Evolutionary conservation across 257 asterid species (phyloP), one percentile per base, ranked within the genome.

Genomic region (Mitragyna speciosa): DNA sequence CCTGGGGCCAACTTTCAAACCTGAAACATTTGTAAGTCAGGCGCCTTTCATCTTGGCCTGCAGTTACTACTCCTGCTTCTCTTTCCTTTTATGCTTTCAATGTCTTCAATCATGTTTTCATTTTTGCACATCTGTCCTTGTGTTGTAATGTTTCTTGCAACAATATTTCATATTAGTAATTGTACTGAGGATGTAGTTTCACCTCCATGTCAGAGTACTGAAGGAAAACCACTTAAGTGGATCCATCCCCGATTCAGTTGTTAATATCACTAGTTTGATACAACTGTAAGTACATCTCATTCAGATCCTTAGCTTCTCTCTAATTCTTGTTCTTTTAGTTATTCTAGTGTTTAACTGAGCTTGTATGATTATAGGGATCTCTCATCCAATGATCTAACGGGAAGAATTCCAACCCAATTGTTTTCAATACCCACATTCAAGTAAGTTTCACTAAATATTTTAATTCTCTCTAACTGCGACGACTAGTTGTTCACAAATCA

Each of bases 371-470:
- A 74, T 85, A 95, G 98, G 90, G 97, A 95, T 83, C 91, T 95
- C 70, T 93, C 98, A 28, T 89, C 90, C 78, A 95, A 91, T 82
- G 77, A 87, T 74, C 89, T 95, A 81, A 87, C 87, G 49, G 98
- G 98, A 79, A 89, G 76, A 81, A 76, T 95, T 81, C 98, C 98
- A 17, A 73, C 72, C 71, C 76, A 84, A 33, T 80, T 95, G 75
- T 91, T 91, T 78, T 86, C 93, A 28, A 73, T 84, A 16, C 91
- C 96, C 43, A 80, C 85, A 70, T 91, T 90, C 92, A 93, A 93
- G 98, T 94, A 85, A 24, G 89, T 83, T 41, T 12, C 14, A 52
- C 22, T 12, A 19, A 73, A 51, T 33, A 45, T 33, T 54, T 78
- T 68, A 43, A n/a, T 70, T 30, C 39, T 45, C 49, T 48, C 39